Percentiles rank a stretch among this genome's conserved stretches.
Conservation (phyloP, 305 asterid genomes). For the Lippia alba region DNA sequence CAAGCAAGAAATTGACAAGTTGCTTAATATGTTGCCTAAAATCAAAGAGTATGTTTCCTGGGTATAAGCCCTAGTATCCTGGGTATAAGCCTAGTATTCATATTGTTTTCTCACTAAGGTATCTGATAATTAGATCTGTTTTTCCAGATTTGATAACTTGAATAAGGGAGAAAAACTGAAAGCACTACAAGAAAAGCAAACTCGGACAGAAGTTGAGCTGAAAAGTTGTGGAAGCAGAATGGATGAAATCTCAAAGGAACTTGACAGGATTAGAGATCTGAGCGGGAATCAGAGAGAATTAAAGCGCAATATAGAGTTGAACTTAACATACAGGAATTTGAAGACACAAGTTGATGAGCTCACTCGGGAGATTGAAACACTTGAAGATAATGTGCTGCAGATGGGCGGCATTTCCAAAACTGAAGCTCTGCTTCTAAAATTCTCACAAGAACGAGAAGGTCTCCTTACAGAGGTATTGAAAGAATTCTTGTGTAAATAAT, state of each 20-base stretch:
- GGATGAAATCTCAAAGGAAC: conserved; percentile 59
- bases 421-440: conserved; percentile 66
- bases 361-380: conserved; percentile 72
- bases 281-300: conserved; percentile 60
- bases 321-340: conserved; percentile 77
- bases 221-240: conserved; percentile 57
- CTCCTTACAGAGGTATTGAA: conserved; percentile 83
- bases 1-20: conserved; percentile 64
- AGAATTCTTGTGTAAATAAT: conserved; percentile 19
- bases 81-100: conserved; percentile 29
- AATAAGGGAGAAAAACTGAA: conserved; percentile 65
- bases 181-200: conserved; percentile 73
- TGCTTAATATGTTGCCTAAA: conserved; percentile 49
- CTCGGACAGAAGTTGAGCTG: conserved; percentile 54
- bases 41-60: conserved; percentile 67
- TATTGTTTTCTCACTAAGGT: conserved; percentile 24
- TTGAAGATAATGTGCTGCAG: conserved; percentile 66
- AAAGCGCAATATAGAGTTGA: conserved; percentile 77
- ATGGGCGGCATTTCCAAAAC: conserved; percentile 72
- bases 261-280: conserved; percentile 59
- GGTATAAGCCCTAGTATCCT: conserved; percentile 30
- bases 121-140: conserved; percentile 35
- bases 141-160: conserved; percentile 62
- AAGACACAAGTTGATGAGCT: conserved; percentile 75
- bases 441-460: conserved; percentile 79